Evolutionary conservation across 2,329 filamentous ascomycete genomes (phyloP), one percentile per base, ranked within the genome.

Genomic region (Cryphonectria parasitica): DNA sequence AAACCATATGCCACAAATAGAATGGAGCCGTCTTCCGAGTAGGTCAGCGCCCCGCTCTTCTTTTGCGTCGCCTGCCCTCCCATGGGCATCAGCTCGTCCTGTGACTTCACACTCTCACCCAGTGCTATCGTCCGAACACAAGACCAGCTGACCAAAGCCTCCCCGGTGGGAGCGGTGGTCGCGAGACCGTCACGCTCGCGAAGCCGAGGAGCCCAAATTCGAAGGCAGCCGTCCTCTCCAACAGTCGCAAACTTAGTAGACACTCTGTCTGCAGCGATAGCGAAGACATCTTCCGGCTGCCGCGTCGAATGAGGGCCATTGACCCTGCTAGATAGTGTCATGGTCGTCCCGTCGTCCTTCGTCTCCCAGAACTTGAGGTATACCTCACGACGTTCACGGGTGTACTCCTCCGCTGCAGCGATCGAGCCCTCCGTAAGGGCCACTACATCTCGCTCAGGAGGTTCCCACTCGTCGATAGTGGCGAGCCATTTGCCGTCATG

Each of bases 311-410:
- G 95, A 22, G 96, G 95, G 11, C 89, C 87, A 78, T 97, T 94
- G 68, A 98, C 89, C 71, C 95, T 89, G 2, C 94, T 92, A 66
- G 93, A 90, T 15, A 99, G 84, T 72, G 92, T 90, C 85, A 96
- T 93, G 75, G 83, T 77, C 77, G 88, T 77, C 77, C 84, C 77
- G 76, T 84, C 77, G 76, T 84, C 77, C 81, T 88, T 89, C 81
- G 92, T 80, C 79, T 90, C 82, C 96, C 96, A 99, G 79, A 99
- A 96, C 78, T 97, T 98, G 65, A 99, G 84, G 76, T 92, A 92
- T 0, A 94, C 88, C 78, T 98, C 95, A 60, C 87, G 86, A 73
- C 84, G 85, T 72, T 86, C 85, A 43, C 82, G 81, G 41, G 83
- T 80, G 69, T 88, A 85, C 66, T 82, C 85, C 74, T 81, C 83